Evolutionary conservation across 2,329 filamentous ascomycete species (phyloP).

Genomic region (Alternaria solani): DNA sequence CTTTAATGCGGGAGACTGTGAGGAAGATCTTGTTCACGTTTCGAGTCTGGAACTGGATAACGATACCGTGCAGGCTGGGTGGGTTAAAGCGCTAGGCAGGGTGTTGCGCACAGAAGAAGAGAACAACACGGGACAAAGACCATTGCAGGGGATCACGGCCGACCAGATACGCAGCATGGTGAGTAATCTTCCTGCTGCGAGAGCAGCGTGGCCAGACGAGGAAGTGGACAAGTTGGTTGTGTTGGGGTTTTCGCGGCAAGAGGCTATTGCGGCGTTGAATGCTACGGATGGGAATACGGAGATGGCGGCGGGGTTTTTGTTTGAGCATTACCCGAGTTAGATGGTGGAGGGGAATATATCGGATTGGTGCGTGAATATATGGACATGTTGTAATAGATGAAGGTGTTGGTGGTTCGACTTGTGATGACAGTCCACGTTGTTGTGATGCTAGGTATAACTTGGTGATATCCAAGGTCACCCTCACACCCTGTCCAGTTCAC

Average conservation of each 20-base stretch:
- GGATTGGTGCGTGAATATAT: not conserved
- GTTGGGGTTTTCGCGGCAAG: conserved; percentile 56
- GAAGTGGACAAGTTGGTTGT: conserved; percentile 54
- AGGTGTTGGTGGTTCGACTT: not conserved
- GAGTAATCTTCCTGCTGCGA: conserved; percentile 41
- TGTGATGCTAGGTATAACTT: not conserved
- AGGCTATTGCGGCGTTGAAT: conserved; percentile 59
- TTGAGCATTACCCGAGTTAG: conserved; percentile 49
- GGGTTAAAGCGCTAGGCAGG: conserved; percentile 73
- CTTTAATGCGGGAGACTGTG: conserved; percentile 70
- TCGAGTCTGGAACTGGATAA: conserved; percentile 29
- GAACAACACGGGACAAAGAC: conserved; percentile 16
- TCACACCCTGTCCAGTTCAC: too few species aligned
- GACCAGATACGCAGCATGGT: conserved; percentile 47
- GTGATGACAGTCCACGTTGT: not conserved
- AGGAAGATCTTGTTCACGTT: conserved; percentile 40
- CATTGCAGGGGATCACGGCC: conserved; percentile 35
- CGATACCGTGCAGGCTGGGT: conserved; percentile 54
- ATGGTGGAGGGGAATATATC: not conserved
- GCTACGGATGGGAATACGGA: conserved; percentile 60
- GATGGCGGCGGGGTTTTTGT: conserved; percentile 58
- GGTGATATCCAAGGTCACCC: too few species aligned
- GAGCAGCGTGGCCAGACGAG: conserved; percentile 51
- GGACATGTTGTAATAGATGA: not conserved
- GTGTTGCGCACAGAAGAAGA: conserved; percentile 45